Evolutionary conservation across 129 eudicot genomes (phyloP).

Genomic region (Pittosporum tobira): DNA sequence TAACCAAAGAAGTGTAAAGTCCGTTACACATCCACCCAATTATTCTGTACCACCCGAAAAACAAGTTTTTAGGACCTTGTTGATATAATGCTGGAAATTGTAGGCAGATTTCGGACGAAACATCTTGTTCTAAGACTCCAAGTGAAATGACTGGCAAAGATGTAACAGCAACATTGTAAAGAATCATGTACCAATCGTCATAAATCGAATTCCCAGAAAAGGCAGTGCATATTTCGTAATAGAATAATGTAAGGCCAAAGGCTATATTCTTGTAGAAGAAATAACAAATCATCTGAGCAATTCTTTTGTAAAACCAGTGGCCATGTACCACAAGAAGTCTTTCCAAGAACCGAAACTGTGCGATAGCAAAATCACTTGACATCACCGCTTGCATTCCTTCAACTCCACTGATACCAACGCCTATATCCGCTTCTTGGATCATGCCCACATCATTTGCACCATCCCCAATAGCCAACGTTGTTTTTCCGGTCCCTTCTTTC

Average conservation of each 20-base stretch:
- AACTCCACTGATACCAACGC: conserved; percentile 12
- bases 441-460: conserved; percentile 13
- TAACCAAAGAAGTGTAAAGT: background rate
- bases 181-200: conserved; percentile 4
- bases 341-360: conserved; percentile 6
- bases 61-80: conserved; percentile 10
- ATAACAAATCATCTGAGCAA: conserved; percentile 11
- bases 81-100: conserved; percentile 11
- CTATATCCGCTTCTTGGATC: conserved; percentile 16
- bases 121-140: background rate
- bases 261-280: conserved; percentile 4
- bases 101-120: background rate
- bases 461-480: conserved; percentile 12
- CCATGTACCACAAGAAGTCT: conserved; percentile 13
- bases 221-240: background rate
- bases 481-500: conserved; percentile 13
- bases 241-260: background rate
- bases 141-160: background rate
- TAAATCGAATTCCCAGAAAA: background rate
- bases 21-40: conserved; percentile 13
- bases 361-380: conserved; percentile 12
- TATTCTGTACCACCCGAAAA: conserved; percentile 10
- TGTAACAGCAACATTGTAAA: background rate
- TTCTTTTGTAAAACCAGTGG: conserved; percentile 14
- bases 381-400: conserved; percentile 16